Conservation (phyloP, 2,329 filamentous ascomycete species). For the Elsinoe perseae region DNA sequence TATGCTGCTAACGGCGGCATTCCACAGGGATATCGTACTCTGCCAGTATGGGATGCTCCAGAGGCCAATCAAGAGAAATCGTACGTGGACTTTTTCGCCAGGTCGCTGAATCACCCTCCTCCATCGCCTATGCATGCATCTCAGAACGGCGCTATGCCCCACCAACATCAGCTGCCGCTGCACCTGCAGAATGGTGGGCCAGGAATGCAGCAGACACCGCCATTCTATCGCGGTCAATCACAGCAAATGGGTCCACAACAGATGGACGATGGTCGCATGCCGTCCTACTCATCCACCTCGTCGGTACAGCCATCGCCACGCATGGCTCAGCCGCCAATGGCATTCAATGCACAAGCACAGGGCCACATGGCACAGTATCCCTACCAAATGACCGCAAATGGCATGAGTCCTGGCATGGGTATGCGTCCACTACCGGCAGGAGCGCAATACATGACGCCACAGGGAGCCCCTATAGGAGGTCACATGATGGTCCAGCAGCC, state of each 20-base stretch:
- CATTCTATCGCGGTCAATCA: conserved; percentile 67
- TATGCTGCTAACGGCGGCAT: conserved; percentile 76
- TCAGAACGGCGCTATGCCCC: conserved; percentile 58
- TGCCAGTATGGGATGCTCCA: conserved; percentile 72
- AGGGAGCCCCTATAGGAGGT: conserved; percentile 60
- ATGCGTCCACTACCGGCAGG: conserved; percentile 66
- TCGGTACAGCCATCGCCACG: conserved; percentile 76
- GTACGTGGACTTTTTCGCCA: conserved; percentile 74
- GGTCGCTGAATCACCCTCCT: conserved; percentile 41
- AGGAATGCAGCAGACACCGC: conserved; percentile 61
- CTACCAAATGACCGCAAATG: conserved; percentile 65
- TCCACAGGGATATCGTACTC: conserved; percentile 73
- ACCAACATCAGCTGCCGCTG: conserved; percentile 75
- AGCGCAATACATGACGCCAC: conserved; percentile 63
- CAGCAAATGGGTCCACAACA: conserved; percentile 64
- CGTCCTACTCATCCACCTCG: conserved; percentile 66
- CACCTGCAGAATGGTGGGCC: conserved; percentile 71
- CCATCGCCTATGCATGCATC: conserved; percentile 57
- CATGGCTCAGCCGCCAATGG: conserved; percentile 50
- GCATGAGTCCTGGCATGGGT: conserved; percentile 59
- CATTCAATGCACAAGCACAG: conserved; percentile 45
- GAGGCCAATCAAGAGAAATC: conserved; percentile 66
- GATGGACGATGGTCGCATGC: conserved; percentile 79
- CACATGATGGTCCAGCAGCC: conserved; percentile 75
- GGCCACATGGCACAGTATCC: conserved; percentile 52